phyloP scores from a whole-genome alignment of 2,329 filamentous ascomycete genomes.

The Parasarocladium wereldwijsianum region DNA sequence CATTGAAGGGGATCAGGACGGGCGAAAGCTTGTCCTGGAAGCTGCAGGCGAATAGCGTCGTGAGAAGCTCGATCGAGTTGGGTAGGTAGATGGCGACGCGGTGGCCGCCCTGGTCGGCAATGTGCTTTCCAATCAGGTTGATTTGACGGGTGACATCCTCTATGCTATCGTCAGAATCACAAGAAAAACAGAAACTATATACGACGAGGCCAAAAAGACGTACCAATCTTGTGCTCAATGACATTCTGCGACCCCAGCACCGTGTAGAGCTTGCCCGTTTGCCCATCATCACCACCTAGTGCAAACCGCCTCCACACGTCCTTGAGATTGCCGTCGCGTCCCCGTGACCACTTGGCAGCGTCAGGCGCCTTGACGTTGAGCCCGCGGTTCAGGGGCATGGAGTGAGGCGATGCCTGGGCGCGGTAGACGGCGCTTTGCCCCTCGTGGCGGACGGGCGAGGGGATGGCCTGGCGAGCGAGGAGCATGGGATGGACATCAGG shows the following conservation, averaged over 20 bases:
- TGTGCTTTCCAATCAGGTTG: constrained; percentile 67
- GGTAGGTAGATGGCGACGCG: constrained; percentile 82
- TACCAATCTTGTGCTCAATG: constrained; percentile 55
- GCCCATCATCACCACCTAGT: constrained; percentile 48
- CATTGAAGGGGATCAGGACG: constrained; percentile 74
- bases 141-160: constrained; percentile 73
- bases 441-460: constrained; percentile 65
- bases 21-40: constrained; percentile 72
- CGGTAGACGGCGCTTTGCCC: constrained; percentile 79
- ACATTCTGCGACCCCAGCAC: constrained; percentile 64
- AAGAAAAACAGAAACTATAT: not conserved
- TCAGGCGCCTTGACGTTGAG: constrained; percentile 71
- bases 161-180: constrained; percentile 9
- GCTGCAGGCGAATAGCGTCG: constrained; percentile 70
- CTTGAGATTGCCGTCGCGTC: constrained; percentile 76
- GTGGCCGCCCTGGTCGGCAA: constrained; percentile 55
- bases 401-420: constrained; percentile 71
- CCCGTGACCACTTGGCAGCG: constrained; percentile 67
- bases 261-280: constrained; percentile 60
- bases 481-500: constrained; percentile 88
- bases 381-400: constrained; percentile 63
- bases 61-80: constrained; percentile 81
- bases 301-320: constrained; percentile 76
- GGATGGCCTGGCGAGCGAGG: constrained; percentile 68
- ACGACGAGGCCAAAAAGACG: constrained; percentile 6